Conservation (phyloP, 768 basidiomycete genomes). For the Lentinula detonsa region DNA sequence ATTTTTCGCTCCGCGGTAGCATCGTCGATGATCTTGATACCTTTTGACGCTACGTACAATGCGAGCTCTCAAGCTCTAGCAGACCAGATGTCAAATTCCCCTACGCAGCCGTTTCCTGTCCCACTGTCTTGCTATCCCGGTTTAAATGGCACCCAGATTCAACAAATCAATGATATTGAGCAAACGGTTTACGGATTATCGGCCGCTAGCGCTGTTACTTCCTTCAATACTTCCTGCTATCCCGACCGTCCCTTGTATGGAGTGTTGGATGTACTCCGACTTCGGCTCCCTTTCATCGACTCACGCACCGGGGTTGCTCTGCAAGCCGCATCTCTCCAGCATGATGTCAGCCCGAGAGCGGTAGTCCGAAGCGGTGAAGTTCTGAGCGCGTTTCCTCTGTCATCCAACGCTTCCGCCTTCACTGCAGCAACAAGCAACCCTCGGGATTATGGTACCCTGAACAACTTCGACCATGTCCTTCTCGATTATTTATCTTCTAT, state of each 20-base stretch:
- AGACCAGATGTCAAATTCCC: slow-evolving; percentile 33
- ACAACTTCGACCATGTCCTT: slow-evolving; percentile 50
- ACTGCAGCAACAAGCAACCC: slow-evolving; percentile 34
- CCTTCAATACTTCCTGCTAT: slow-evolving; percentile 48
- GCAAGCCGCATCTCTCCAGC: slow-evolving; percentile 45
- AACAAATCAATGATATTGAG: slow-evolving; percentile 44
- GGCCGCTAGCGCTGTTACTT: slow-evolving; percentile 17
- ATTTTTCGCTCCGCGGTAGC: slow-evolving; percentile 42
- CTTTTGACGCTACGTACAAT: slow-evolving; percentile 48
- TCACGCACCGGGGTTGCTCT: slow-evolving; percentile 31
- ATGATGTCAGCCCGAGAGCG: slow-evolving; percentile 38
- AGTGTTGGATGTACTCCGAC: slow-evolving; percentile 47
- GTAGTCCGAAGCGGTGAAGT: slow-evolving; percentile 47
- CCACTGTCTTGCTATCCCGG: slow-evolving; percentile 59
- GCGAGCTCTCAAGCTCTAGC: slow-evolving; percentile 22
- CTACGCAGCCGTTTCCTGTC: slow-evolving; percentile 45
- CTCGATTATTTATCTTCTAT: slow-evolving; percentile 52
- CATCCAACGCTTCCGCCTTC: slow-evolving; percentile 20
- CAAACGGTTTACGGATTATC: slow-evolving; percentile 44
- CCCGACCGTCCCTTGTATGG: slow-evolving; percentile 58
- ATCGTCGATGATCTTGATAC: slow-evolving; percentile 44
- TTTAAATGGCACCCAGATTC: slow-evolving; percentile 30
- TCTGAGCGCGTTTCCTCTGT: slow-evolving; percentile 41
- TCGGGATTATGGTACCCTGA: slow-evolving; percentile 49
- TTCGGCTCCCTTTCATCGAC: slow-evolving; percentile 54